These are phyloP conservation scores for Leccinum pachyderme DNA, from an alignment of 1,284 basidiomycete species.

Conservation along the genomic window DNA sequence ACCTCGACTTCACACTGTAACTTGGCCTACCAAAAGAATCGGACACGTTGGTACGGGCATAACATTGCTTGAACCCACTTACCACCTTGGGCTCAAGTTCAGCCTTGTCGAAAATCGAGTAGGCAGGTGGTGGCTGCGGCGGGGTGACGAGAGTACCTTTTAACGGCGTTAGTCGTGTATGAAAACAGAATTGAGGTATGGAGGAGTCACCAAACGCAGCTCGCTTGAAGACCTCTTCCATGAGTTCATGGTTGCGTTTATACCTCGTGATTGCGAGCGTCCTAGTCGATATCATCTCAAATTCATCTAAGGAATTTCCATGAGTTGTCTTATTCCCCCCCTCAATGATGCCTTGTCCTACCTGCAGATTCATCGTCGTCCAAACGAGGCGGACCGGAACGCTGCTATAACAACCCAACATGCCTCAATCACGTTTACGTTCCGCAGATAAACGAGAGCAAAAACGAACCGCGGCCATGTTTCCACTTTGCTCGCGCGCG, in stretches of 20 bases:
- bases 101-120: constrained; percentile 56
- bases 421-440: constrained; percentile 2
- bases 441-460: not conserved
- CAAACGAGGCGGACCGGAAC: constrained; percentile 42
- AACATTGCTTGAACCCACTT: constrained; percentile 22
- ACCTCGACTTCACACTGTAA: constrained; percentile 29
- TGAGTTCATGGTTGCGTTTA: constrained; percentile 74
- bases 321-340: not conserved
- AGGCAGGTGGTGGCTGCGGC: constrained; percentile 45
- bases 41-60: not conserved
- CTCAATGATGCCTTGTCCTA: constrained; percentile 25
- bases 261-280: constrained; percentile 70
- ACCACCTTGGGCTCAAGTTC: constrained; percentile 63
- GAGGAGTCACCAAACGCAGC: constrained; percentile 59
- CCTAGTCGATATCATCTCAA: constrained; percentile 67
- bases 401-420: constrained; percentile 10
- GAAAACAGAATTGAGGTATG: not conserved
- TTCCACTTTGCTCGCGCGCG: constrained; percentile 33
- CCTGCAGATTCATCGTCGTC: constrained; percentile 74
- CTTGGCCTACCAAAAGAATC: constrained; percentile 19
- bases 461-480: constrained; percentile 18
- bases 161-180: constrained; percentile 1
- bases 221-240: constrained; percentile 74
- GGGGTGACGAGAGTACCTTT: constrained; percentile 47
- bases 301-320: constrained; percentile 49